Conservation (phyloP, 2,329 filamentous ascomycete genomes). For the Trichoderma cornu-damae region DNA sequence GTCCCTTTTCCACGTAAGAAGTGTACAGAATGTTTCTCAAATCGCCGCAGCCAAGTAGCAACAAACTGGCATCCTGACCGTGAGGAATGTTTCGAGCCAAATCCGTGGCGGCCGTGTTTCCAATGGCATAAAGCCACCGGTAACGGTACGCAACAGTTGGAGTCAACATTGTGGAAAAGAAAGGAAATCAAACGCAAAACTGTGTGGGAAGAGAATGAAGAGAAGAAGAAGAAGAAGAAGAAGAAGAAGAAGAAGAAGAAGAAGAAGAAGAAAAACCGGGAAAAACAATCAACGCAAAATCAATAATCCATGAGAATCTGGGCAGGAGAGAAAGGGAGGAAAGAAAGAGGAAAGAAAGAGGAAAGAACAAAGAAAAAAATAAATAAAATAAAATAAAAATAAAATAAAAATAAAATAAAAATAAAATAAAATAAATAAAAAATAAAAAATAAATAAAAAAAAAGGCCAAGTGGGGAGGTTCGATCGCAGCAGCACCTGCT, state of each 20-base stretch:
- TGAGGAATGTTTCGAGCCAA: conserved; percentile 45
- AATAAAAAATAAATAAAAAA: too few species aligned
- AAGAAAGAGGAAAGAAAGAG: not conserved
- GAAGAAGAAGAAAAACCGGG: too few species aligned
- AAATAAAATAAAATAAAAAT: too few species aligned
- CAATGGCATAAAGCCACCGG: conserved; percentile 43
- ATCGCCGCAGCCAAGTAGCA: conserved; percentile 54
- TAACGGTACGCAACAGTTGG: conserved; percentile 32
- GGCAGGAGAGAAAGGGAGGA: not conserved
- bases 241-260: too few species aligned
- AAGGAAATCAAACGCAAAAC: rapidly evolving
- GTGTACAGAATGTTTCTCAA: conserved; percentile 54
- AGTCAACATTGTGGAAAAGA: conserved; percentile 32
- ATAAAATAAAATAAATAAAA: too few species aligned
- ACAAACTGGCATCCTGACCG: conserved; percentile 44
- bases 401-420: too few species aligned
- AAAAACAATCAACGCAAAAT: too few species aligned
- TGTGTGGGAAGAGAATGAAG: not conserved
- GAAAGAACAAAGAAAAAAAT: not conserved
- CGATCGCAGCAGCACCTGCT: not conserved
- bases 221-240: too few species aligned
- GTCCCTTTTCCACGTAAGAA: conserved; percentile 37
- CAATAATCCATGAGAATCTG: too few species aligned
- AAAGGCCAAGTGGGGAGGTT: not conserved
- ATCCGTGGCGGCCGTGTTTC: conserved; percentile 50